A percentile compares a stretch with the other conserved stretches of the same genome.
These are phyloP conservation scores for Penium margaritaceum DNA, from an alignment of 139 green algal genomes.

Conservation along the genomic window DNA sequence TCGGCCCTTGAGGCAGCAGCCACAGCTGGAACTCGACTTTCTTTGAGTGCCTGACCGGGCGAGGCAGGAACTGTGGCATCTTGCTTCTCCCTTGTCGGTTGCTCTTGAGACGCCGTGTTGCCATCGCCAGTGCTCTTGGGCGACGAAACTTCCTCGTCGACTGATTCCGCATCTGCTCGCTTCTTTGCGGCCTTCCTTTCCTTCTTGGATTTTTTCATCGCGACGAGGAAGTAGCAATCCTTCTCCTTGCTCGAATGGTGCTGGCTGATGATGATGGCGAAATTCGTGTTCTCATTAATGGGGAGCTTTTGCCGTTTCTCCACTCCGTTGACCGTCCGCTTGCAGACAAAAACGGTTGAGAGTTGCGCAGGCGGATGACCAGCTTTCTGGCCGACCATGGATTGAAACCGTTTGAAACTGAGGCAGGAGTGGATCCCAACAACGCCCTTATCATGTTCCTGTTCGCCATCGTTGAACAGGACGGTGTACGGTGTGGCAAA, in stretches of 20 bases:
- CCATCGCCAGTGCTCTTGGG: no score
- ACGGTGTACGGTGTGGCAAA: slow-evolving; percentile 28
- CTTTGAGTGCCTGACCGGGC: no score
- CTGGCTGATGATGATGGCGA: slow-evolving; percentile 37
- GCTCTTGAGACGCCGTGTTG: no score
- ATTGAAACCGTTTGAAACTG: slow-evolving; percentile 30
- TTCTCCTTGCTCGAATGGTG: slow-evolving; percentile 13
- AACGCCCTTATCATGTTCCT: slow-evolving; percentile 4
- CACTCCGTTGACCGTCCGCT: neutral
- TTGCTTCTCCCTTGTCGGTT: no score
- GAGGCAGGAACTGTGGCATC: no score
- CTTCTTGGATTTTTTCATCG: slow-evolving; percentile 28
- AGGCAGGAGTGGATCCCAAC: slow-evolving; percentile 23
- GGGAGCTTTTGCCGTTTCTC: slow-evolving; percentile 34
- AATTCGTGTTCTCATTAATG: slow-evolving; percentile 38
- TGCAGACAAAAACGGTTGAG: slow-evolving; percentile 18
- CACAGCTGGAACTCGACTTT: no score
- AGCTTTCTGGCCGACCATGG: slow-evolving; percentile 3
- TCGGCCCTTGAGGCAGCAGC: no score
- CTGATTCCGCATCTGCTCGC: no score
- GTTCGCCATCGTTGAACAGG: slow-evolving; percentile 25
- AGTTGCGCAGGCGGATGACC: neutral
- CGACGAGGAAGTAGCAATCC: slow-evolving; percentile 16
- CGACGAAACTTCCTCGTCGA: no score
- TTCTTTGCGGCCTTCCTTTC: slow-evolving; percentile 18